Percentiles rank a stretch among this genome's conserved stretches.
Conservation (phyloP, 192 early-diverging fungal species). For the Coemansia sp. region DNA sequence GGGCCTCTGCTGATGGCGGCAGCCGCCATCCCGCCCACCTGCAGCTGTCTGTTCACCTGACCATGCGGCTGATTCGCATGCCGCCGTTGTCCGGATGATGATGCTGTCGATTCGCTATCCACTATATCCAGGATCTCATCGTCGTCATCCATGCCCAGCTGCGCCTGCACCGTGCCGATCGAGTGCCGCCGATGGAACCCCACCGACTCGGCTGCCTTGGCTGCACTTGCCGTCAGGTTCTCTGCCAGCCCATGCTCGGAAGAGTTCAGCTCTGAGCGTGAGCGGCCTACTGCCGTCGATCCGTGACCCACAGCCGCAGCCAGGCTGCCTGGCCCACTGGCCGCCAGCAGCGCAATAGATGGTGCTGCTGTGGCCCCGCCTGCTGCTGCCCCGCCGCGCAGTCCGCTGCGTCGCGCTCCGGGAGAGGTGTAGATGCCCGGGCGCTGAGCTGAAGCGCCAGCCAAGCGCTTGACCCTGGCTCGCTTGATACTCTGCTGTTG, state of each 20-base stretch:
- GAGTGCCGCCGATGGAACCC: constrained; percentile 53
- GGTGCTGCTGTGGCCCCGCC: not conserved
- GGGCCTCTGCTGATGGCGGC: not conserved
- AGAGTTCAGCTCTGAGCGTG: constrained; percentile 11
- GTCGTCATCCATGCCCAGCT: constrained; percentile 26
- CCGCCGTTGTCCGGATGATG: constrained; percentile 16
- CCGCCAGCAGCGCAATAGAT: constrained; percentile 17
- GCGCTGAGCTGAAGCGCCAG: constrained; percentile 1
- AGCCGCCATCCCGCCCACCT: constrained; percentile 13
- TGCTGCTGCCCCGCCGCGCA: constrained; percentile 17
- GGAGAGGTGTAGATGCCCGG: constrained; percentile 9
- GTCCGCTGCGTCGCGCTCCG: constrained; percentile 32
- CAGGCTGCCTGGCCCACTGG: constrained; percentile 7
- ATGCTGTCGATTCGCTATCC: constrained; percentile 10
- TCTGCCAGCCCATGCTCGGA: not conserved
- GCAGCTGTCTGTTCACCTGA: constrained; percentile 24
- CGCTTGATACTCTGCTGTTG: constrained; percentile 18
- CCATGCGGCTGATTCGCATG: constrained; percentile 22
- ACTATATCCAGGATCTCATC: constrained; percentile 44
- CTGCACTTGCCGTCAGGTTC: constrained; percentile 1
- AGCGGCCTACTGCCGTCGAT: constrained; percentile 17
- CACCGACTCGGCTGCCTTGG: constrained; percentile 3
- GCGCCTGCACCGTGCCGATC: constrained; percentile 43
- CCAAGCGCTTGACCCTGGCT: constrained; percentile 31
- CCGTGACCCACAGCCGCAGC: constrained; percentile 12